Conservation (phyloP, 2,329 filamentous ascomycete genomes). For the Phialocephala subalpina region DNA sequence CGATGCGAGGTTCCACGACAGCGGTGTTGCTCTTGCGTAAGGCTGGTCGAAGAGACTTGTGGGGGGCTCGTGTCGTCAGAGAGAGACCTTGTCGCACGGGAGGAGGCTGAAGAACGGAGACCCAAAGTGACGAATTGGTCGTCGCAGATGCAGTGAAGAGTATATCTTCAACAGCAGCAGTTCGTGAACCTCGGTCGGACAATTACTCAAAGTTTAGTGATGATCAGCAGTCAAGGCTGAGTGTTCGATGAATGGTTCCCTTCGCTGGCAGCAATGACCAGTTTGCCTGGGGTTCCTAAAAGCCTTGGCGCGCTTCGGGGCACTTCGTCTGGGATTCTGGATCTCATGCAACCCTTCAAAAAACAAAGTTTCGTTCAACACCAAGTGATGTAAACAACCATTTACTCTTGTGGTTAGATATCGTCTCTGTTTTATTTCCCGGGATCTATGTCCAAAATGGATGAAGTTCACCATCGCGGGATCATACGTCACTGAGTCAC, state of each 20-base stretch:
- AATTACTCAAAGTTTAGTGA: background rate
- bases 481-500: background rate
- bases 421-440: background rate
- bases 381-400: background rate
- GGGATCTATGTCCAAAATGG: conserved; percentile 4
- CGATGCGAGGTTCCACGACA: background rate
- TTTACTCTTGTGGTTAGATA: background rate
- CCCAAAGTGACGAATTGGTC: background rate
- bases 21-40: background rate
- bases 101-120: background rate
- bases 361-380: background rate
- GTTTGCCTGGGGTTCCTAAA: background rate
- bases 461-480: background rate
- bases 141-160: background rate
- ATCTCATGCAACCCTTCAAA: background rate
- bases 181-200: background rate
- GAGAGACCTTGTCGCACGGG: conserved; percentile 4
- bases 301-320: background rate
- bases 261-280: background rate
- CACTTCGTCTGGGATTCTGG: background rate
- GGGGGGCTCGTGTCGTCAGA: conserved; percentile 11
- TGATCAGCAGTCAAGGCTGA: conserved; percentile 12
- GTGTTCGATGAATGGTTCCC: background rate
- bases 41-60: background rate
- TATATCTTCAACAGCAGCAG: background rate